Percentiles rank a stretch among this genome's conserved stretches.
Evolutionary conservation across 139 green algal genomes (phyloP).

Genomic region (Closterium sp.): DNA sequence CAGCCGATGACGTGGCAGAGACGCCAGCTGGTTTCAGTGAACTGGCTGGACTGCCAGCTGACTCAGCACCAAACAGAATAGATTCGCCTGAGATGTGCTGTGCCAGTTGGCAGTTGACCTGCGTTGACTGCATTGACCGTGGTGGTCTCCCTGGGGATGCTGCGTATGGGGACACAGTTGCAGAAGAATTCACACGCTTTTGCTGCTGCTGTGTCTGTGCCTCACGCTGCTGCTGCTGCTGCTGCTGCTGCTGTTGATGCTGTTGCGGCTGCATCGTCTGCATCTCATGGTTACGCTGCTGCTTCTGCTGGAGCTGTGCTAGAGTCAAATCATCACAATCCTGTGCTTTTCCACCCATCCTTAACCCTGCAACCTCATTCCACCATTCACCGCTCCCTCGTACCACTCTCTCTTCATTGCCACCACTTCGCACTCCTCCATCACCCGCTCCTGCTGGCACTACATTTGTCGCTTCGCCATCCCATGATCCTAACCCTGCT

Average conservation of each 20-base stretch:
- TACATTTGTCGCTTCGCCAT: neutral
- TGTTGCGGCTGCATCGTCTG: too few relatives aligned
- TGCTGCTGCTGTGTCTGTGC: neutral
- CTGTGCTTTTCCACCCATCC: neutral
- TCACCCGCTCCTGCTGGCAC: neutral
- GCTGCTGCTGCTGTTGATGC: neutral
- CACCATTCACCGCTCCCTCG: neutral
- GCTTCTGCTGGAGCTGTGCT: neutral
- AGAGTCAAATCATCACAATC: neutral
- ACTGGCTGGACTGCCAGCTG: neutral
- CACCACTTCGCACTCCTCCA: neutral
- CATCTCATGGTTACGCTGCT: neutral
- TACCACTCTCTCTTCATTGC: neutral
- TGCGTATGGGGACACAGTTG: neutral
- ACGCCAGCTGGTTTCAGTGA: neutral
- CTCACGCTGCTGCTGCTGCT: neutral
- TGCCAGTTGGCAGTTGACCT: neutral
- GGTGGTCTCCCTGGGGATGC: neutral
- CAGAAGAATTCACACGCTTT: neutral
- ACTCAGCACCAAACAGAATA: neutral
- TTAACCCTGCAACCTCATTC: neutral
- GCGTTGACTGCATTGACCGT: neutral
- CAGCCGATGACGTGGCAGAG: neutral
- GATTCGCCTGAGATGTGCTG: too few relatives aligned
- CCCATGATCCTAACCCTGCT: neutral